phyloP scores from a whole-genome alignment of 495 filamentous ascomycete species.

The Astrothelium subdiscretum region DNA sequence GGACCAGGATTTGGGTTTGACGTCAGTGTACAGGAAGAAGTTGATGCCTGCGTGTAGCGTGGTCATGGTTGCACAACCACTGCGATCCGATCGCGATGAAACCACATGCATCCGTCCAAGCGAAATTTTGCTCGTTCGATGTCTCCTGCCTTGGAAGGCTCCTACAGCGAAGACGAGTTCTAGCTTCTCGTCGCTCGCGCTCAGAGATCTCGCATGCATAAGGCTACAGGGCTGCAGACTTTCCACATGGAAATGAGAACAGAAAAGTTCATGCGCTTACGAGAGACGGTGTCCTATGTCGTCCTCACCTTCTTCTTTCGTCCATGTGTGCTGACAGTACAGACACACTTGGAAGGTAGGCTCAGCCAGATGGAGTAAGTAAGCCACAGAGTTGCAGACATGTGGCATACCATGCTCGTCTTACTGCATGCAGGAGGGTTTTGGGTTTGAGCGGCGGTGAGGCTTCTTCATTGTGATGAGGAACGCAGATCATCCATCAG shows the following conservation, averaged over 20 bases:
- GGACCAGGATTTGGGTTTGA: too few species aligned
- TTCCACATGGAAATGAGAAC: background rate
- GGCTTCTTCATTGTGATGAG: background rate
- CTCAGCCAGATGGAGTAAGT: background rate
- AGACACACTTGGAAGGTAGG: constrained; percentile 1
- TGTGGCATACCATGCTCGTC: background rate
- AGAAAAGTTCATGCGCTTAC: background rate
- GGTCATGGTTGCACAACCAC: background rate
- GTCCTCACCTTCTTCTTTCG: background rate
- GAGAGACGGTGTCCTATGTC: background rate
- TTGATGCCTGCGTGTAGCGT: background rate
- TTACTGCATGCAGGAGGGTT: background rate
- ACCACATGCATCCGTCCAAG: background rate
- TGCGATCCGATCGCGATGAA: background rate
- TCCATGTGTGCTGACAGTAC: background rate
- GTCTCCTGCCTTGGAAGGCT: background rate
- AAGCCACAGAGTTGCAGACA: background rate
- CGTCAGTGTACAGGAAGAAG: background rate
- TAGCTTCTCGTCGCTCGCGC: background rate
- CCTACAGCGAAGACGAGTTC: background rate
- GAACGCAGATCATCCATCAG: background rate
- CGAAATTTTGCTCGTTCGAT: background rate
- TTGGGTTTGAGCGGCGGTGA: background rate
- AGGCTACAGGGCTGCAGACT: background rate
- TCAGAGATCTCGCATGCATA: background rate